Conservation (phyloP, 257 asterid genomes). For the Euphrasia confusa region DNA sequence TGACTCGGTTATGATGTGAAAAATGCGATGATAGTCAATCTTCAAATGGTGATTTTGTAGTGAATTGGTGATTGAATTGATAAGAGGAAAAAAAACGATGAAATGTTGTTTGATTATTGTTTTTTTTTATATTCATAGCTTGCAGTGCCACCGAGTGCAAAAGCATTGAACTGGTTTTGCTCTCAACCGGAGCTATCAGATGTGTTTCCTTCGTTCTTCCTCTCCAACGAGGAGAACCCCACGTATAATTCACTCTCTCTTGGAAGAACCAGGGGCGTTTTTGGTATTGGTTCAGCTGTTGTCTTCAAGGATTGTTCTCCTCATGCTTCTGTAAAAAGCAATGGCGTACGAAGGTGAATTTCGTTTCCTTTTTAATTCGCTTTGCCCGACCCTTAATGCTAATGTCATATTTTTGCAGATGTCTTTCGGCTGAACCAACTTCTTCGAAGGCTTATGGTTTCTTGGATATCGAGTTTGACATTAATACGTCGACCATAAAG, state of each 20-base stretch:
- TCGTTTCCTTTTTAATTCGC: conserved; percentile 11
- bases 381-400: not conserved
- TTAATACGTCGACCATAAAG: conserved; percentile 37
- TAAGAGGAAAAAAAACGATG: not conserved
- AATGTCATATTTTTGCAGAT: conserved; percentile 39
- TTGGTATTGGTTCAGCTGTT: conserved; percentile 86
- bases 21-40: not conserved
- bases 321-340: conserved; percentile 29
- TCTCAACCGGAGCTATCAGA: conserved; percentile 68
- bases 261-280: conserved; percentile 77
- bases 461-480: conserved; percentile 52
- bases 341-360: conserved; percentile 48
- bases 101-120: not conserved
- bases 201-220: conserved; percentile 66
- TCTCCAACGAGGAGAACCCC: conserved; percentile 68
- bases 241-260: conserved; percentile 56
- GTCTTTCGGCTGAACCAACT: conserved; percentile 52
- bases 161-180: conserved; percentile 84
- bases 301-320: conserved; percentile 49
- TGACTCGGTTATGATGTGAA: not conserved
- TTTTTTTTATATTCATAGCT: conserved; percentile 40
- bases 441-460: conserved; percentile 75
- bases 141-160: conserved; percentile 95
- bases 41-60: not conserved
- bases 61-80: not conserved